Evolutionary conservation across 2,329 filamentous ascomycete species (phyloP), one percentile per base, ranked within the genome.

Genomic region (Stachybotrys echinatus): DNA sequence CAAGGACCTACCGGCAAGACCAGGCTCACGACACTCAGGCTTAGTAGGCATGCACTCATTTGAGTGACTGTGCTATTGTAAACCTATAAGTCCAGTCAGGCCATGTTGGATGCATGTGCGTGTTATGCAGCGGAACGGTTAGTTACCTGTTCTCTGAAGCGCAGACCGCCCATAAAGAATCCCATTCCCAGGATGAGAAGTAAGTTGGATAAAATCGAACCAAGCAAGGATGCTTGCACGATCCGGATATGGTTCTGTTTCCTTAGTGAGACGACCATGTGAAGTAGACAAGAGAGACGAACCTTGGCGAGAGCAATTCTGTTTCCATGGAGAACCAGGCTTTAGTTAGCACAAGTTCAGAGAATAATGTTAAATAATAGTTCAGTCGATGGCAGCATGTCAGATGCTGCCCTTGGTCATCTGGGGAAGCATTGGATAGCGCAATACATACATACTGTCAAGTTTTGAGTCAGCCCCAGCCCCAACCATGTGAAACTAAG

Each of bases 21-120:
- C 20, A 96, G 75, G 73, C 91, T 96, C 70, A 89, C 92, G 53
- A 95, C 92, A 63, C 88, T 92, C 68, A 96, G 70, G 74, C 89
- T 95, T 58, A 96, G 80, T 59, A 96, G 76, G 71, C 90, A 95
- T 47, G 92, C 92, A 65, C 90, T 96, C 89, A 96, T 96, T 66
- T 96, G 91, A 1, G 91, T 96, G 51, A 96, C 89, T 20, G 89
- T 96, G 70, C 85, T 94, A 71, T 96, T 96, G 72, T 96, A 96
- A 54, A 96, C 85, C 81, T 88, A 48, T 6, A 23, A 4, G 14
- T 34, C 27, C 14, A 8, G 14, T 34, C 10, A 34, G 27, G 3
- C 14, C 5, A 10, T 34, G 27, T 34, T 34, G n/a, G n/a, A n/a
- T n/a, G n/a, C n/a, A n/a, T n/a, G n/a, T n/a, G n/a, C n/a, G n/a